Evolutionary conservation across 768 basidiomycete genomes (phyloP), one percentile per base, ranked within the genome.

Genomic region (Pilatotrama ljubarskyi): DNA sequence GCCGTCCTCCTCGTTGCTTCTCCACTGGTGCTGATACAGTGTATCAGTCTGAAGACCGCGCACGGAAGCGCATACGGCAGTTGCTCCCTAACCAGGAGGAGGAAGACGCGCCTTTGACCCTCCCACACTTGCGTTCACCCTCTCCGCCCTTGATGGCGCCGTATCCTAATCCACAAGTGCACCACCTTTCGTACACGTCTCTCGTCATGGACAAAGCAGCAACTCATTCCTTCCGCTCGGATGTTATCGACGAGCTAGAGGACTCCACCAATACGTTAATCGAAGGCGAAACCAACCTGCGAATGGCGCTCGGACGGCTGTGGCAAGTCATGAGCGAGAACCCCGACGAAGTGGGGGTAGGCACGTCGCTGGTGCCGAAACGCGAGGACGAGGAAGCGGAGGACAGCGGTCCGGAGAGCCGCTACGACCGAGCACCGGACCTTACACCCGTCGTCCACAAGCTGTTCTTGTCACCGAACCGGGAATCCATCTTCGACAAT

Each of bases 191-290:
- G 62, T 93, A 90, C 73, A 82, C 91, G 18, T 90, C 91, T 0
- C 91, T 92, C 66, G 91, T 95, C 14, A 82, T 93, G 80, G 92
- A 94, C 70, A 90, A 87, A 63, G 82, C 90, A 8, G 84, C 91
- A 15, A 91, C 89, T 17, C 88, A 91, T 70, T 85, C 92, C 4
- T 95, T 92, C 74, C 88, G 91, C 43, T 89, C 91, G 35, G 80
- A 78, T 56, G 74, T 93, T 48, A 75, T 93, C 22, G 87, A 91
- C 63, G 91, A 93, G 66, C 79, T 95, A 14, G 90, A 93, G 64
- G 77, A 88, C 51, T 86, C 91, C 14, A 92, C 91, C 10, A 92
- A 91, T 69, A 85, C 84, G 43, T 82, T 95, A 44, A 89, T 94
- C 47, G 90, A 93, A 74, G 91, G 90, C 18, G 93, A 94, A 70